Evolutionary conservation across 176 grass and related monocot genomes (phyloP), one percentile per base, ranked within the genome.

Genomic region (Otatea glauca): DNA sequence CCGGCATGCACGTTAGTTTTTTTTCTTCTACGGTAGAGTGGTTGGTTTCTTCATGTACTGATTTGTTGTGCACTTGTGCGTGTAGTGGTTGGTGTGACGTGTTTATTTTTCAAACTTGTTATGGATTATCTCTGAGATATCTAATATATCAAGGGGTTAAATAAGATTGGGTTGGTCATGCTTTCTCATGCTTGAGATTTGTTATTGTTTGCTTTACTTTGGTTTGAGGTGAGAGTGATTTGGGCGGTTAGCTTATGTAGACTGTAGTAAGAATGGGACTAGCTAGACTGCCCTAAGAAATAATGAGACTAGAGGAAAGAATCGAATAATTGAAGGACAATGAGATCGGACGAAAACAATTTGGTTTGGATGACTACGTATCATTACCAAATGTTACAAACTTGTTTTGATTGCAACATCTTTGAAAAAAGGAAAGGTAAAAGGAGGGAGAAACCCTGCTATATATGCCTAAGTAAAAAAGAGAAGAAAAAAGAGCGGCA

Each of bases 171-270:
- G 12, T 44, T 65, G 2, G 58, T 88, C 81, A 74, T 80, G 87
- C 48, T 80, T 68, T 77, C 53, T 64, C 70, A 88, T 53, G 79
- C 50, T 68, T 68, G 51, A 79, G 10, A 54, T 64, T 39, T 37
- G 66, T 14, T 12, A 12, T 25, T 70, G 24, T 32, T 49, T 47
- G 55, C 47, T 7, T 44, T 18, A 37, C 27, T 21, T 54, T 20
- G 75, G 24, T 27, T 65, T 15, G 34, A 41, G 69, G 35, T n/a
- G 68, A 58, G 59, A 81, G 23, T 75, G 38, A 58, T 20, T 55
- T 74, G 35, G 70, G 48, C 68, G 14, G 74, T 68, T 51, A 65
- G 78, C 29, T 41, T 82, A 51, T 16, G 44, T 49, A 39, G 11
- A 5, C 41, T 70, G 67, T 71, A 67, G 43, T 45, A 45, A 54